Evolutionary conservation across 2,329 filamentous ascomycete genomes (phyloP).

Genomic region (Aphanoascus verrucosus): DNA sequence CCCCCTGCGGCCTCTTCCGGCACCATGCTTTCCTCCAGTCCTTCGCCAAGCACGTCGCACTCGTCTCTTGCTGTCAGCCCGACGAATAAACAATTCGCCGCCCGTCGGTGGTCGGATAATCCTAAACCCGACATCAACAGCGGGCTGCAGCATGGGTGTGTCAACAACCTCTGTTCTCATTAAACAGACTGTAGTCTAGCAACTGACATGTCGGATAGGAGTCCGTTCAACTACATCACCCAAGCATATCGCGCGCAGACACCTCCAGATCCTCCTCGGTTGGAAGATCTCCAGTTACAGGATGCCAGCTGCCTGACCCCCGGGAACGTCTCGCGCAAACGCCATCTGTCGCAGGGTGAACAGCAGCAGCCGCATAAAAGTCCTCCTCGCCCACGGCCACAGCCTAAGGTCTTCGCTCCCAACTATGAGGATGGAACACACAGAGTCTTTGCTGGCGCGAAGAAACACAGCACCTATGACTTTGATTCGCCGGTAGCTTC

Average conservation of each 20-base stretch:
- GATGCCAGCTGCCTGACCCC: constrained; percentile 2
- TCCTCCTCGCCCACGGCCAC: background rate
- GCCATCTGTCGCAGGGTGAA: background rate
- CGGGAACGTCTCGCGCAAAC: constrained; percentile 2
- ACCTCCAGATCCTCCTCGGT: background rate
- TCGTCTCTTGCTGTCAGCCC: background rate
- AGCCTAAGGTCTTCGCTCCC: constrained; percentile 3
- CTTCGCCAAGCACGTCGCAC: no score
- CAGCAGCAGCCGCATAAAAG: background rate
- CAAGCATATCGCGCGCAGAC: background rate
- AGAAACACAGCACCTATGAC: constrained; percentile 5
- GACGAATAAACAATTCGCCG: background rate
- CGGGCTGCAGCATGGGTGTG: background rate
- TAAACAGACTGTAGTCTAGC: background rate
- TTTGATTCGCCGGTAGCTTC: constrained; percentile 8
- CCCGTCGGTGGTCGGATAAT: background rate
- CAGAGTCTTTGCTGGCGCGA: constrained; percentile 2
- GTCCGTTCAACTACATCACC: background rate
- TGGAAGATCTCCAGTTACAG: constrained; percentile 8
- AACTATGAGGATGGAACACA: constrained; percentile 9
- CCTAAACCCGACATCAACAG: background rate
- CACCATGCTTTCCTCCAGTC: no score
- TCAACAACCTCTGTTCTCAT: background rate
- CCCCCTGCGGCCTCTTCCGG: no score
- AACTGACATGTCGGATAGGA: constrained; percentile 7